These are phyloP conservation scores for Apiospora koreana DNA, from an alignment of 2,329 filamentous ascomycete species.

Conservation along the genomic window DNA sequence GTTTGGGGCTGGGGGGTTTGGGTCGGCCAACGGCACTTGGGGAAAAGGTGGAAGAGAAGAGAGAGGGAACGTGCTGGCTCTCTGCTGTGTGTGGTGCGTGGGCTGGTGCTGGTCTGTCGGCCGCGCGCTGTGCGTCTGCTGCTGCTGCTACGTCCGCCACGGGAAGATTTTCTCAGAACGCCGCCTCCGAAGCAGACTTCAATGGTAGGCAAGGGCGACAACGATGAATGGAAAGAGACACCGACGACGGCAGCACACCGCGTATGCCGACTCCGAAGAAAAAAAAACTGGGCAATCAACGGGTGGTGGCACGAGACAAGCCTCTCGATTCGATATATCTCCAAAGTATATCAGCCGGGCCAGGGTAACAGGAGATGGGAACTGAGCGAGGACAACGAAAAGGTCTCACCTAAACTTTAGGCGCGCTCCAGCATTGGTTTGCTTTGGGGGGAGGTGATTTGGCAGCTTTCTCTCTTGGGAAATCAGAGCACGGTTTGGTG, in stretches of 20 bases:
- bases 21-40: conserved; percentile 14
- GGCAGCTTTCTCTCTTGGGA: conserved; percentile 13
- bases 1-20: conserved; percentile 14
- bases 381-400: conserved; percentile 19
- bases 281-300: conserved; percentile 14
- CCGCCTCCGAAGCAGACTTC: conserved; percentile 9
- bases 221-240: conserved; percentile 5
- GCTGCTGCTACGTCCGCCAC: conserved; percentile 3
- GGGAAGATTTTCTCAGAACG: conserved; percentile 10
- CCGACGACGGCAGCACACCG: conserved; percentile 13
- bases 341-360: conserved; percentile 17
- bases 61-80: conserved; percentile 6
- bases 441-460: conserved; percentile 11
- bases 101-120: conserved; percentile 9
- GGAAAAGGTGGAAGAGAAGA: conserved; percentile 9
- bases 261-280: conserved; percentile 20
- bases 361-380: conserved; percentile 18
- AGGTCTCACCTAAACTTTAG: conserved; percentile 29
- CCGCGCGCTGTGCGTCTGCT: conserved; percentile 1
- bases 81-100: not conserved
- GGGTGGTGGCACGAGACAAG: conserved; percentile 28
- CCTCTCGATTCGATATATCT: conserved; percentile 25
- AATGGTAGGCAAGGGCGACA: not conserved
- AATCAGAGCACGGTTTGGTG: conserved; percentile 3
- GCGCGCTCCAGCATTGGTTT: conserved; percentile 23